Evolutionary conservation across 441 rosid genomes (phyloP).

Genomic region (Euphorbia schlechtendalii): DNA sequence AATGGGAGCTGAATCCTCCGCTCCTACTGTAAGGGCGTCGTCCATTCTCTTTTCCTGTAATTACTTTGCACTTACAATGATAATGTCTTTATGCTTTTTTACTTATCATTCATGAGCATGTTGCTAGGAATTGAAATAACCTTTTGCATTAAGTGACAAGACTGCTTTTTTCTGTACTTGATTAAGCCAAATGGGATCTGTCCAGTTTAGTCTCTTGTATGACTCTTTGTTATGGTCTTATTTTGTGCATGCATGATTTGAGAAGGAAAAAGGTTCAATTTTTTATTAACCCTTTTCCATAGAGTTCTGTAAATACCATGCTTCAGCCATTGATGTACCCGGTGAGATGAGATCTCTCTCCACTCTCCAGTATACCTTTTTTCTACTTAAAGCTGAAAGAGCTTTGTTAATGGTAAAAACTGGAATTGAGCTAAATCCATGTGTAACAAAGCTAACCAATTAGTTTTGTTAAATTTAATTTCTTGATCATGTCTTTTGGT

Average conservation of each 20-base stretch:
- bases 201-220: too few species aligned
- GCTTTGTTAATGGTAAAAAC: neutral
- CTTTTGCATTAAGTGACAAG: too few species aligned
- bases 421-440: neutral
- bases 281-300: neutral
- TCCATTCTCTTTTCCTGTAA: constrained; percentile 32
- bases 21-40: constrained; percentile 69
- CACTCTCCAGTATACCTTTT: too few species aligned
- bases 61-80: neutral
- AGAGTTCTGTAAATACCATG: constrained; percentile 80
- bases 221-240: neutral
- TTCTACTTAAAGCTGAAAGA: too few species aligned
- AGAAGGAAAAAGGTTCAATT: neutral
- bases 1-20: constrained; percentile 52
- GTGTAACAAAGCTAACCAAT: neutral
- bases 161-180: too few species aligned
- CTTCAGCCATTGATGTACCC: constrained; percentile 81
- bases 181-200: too few species aligned
- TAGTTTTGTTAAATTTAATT: too few species aligned
- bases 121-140: neutral
- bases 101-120: neutral
- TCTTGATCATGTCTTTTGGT: too few species aligned
- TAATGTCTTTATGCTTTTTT: neutral
- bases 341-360: too few species aligned
- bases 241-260: neutral